phyloP scores from a whole-genome alignment of 2,329 filamentous ascomycete species.

The Didymella sp. region DNA sequence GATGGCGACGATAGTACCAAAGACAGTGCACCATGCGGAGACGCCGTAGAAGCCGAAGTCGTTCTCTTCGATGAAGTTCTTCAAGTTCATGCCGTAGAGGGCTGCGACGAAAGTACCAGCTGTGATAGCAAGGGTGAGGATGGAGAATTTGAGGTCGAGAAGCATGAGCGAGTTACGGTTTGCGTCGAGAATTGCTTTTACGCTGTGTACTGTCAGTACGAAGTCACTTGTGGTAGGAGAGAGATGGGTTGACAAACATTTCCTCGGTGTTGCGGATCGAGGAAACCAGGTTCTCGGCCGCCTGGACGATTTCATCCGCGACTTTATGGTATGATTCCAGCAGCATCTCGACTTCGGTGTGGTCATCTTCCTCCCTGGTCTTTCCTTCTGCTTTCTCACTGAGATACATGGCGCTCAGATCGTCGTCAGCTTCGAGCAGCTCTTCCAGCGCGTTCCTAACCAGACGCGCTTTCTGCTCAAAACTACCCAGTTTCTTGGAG shows the following conservation, averaged over 20 bases:
- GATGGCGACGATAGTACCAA: slow-evolving; percentile 78
- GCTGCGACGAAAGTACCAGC: slow-evolving; percentile 94
- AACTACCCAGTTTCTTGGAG: slow-evolving; percentile 93
- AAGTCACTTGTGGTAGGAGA: not conserved
- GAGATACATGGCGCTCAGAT: slow-evolving; percentile 92
- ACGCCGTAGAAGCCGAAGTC: slow-evolving; percentile 83
- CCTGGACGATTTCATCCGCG: slow-evolving; percentile 96
- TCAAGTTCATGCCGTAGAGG: slow-evolving; percentile 99
- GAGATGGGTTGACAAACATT: slow-evolving; percentile 69
- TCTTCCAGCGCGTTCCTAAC: slow-evolving; percentile 96
- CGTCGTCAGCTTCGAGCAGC: slow-evolving; percentile 93
- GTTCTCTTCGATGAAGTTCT: slow-evolving; percentile 97
- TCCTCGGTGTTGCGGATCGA: slow-evolving; percentile 98
- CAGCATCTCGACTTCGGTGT: slow-evolving; percentile 96
- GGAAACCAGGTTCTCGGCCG: slow-evolving; percentile 88
- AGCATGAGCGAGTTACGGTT: slow-evolving; percentile 99
- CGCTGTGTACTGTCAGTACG: slow-evolving; percentile 60
- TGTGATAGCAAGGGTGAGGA: slow-evolving; percentile 91
- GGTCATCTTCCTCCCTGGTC: slow-evolving; percentile 78
- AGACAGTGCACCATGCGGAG: slow-evolving; percentile 71
- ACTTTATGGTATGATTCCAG: slow-evolving; percentile 98
- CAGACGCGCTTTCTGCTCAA: slow-evolving; percentile 94
- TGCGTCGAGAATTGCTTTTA: slow-evolving; percentile 95
- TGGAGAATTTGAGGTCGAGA: slow-evolving; percentile 93
- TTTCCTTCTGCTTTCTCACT: slow-evolving; percentile 83